These are phyloP conservation scores for Hypericum perforatum DNA, from an alignment of 345 rosid genomes.

Conservation along the genomic window DNA sequence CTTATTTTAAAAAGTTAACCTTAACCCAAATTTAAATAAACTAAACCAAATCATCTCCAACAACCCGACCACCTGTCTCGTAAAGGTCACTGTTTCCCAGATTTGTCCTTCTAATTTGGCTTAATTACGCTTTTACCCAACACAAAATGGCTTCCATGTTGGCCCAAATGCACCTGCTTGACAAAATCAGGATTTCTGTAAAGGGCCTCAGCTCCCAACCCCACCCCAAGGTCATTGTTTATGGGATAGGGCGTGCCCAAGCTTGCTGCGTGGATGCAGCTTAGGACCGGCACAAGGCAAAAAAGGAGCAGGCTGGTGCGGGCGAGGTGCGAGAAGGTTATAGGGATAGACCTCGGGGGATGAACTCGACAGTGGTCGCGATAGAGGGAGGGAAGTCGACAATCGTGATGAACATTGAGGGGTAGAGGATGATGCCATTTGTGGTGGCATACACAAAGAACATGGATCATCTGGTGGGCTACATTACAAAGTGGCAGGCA, in stretches of 20 bases:
- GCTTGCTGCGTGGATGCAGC: constrained; percentile 40
- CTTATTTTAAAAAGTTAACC: too few relatives aligned
- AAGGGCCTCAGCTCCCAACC: constrained; percentile 21
- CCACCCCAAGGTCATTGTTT: constrained; percentile 34
- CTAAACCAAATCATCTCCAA: too few relatives aligned
- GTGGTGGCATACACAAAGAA: constrained; percentile 88
- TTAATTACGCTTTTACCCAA: too few relatives aligned
- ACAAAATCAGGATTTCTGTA: constrained; percentile 14
- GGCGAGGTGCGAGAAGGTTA: constrained; percentile 77
- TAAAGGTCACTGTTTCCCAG: too few relatives aligned
- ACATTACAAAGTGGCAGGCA: constrained; percentile 95
- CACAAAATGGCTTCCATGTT: constrained; percentile 59
- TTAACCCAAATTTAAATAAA: too few relatives aligned
- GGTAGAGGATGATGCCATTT: constrained; percentile 92
- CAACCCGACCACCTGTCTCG: too few relatives aligned
- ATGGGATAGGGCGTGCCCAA: constrained; percentile 36
- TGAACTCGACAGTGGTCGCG: constrained; percentile 95
- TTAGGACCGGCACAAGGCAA: constrained; percentile 12
- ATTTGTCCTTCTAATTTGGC: not conserved
- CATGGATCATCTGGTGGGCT: constrained; percentile 88
- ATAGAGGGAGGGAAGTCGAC: constrained; percentile 99
- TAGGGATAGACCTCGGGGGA: constrained; percentile 91
- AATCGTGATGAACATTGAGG: constrained; percentile 88
- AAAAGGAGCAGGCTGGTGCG: constrained; percentile 53
- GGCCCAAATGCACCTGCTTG: constrained; percentile 64